These are phyloP conservation scores for Trametes versicolor DNA, from an alignment of 1,284 basidiomycete genomes.

Conservation along the genomic window DNA sequence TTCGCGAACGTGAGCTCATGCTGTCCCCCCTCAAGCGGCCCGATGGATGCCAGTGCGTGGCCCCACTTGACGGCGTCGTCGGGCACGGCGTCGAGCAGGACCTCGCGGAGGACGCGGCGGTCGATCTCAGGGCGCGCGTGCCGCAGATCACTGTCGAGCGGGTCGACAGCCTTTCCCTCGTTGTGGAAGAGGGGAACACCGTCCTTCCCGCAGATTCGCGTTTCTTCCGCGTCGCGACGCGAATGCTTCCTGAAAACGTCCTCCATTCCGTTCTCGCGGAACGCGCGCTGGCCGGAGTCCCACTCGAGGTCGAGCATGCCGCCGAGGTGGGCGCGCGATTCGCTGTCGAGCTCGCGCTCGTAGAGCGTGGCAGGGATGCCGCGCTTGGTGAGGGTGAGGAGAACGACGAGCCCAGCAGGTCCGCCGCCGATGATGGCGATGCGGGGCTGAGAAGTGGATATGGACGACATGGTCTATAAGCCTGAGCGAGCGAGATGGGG, in stretches of 20 bases:
- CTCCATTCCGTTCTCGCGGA: slow-evolving; percentile 16
- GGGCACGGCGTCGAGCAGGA: not conserved
- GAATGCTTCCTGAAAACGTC: not conserved
- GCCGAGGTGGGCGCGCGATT: slow-evolving; percentile 9
- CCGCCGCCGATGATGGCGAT: slow-evolving; percentile 15
- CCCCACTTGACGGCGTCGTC: not conserved
- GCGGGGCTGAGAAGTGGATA: not conserved
- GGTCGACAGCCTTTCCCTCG: not conserved
- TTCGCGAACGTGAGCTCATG: slow-evolving; percentile 2
- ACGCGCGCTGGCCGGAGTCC: slow-evolving; percentile 10
- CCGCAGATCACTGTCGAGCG: not conserved
- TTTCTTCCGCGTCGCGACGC: slow-evolving; percentile 3
- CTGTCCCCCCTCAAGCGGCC: not conserved
- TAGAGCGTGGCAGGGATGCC: slow-evolving; percentile 11
- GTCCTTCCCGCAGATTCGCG: not conserved
- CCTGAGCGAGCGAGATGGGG: no score
- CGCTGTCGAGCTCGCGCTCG: slow-evolving; percentile 9
- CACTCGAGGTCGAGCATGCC: slow-evolving; percentile 15
- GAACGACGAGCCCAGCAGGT: slow-evolving; percentile 7
- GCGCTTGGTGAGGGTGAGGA: slow-evolving; percentile 13
- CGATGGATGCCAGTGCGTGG: not conserved
- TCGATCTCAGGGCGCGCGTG: not conserved
- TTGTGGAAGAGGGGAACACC: not conserved
- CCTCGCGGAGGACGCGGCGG: not conserved
- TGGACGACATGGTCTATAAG: not conserved